phyloP scores from a whole-genome alignment of 2,329 filamentous ascomycete species.

The Clonostachys byssicola region DNA sequence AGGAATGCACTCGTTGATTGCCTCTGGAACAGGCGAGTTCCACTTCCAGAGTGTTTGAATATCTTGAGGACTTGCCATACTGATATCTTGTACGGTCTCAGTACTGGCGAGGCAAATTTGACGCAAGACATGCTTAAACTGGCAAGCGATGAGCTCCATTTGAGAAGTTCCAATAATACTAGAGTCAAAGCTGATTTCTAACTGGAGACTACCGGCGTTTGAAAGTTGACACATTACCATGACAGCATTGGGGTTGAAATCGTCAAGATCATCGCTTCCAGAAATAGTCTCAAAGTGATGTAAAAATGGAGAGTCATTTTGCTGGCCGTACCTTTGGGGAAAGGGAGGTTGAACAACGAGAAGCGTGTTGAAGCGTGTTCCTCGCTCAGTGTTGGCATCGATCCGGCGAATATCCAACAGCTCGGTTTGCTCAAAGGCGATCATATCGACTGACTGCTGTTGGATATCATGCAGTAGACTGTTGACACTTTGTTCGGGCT shows the following conservation, averaged over 20 bases:
- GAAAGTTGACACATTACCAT: not conserved
- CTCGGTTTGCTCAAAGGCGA: conserved; percentile 4
- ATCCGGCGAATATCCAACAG: conserved; percentile 8
- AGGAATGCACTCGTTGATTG: not conserved
- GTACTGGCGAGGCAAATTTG: too few relatives aligned
- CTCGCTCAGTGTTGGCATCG: not conserved
- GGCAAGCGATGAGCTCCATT: not conserved
- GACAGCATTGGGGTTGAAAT: conserved; percentile 1
- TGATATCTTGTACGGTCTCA: too few relatives aligned
- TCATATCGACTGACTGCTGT: not conserved
- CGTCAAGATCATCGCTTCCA: not conserved
- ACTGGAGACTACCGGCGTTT: too few relatives aligned
- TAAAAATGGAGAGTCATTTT: too few relatives aligned
- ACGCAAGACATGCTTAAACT: not conserved
- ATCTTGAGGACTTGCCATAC: not conserved
- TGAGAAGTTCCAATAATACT: not conserved
- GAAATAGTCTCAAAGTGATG: not conserved
- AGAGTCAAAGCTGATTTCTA: not conserved
- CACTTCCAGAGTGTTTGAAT: not conserved
- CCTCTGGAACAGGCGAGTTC: too few relatives aligned
- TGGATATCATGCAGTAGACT: too few relatives aligned
- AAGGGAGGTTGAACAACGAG: conserved; percentile 2
- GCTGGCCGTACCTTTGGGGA: not conserved
- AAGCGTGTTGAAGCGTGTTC: not conserved
- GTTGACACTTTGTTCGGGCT: too few relatives aligned